Percentiles rank a stretch among this genome's conserved stretches.
Conservation (phyloP, 345 rosid species). For the Bretschneidera sinensis region DNA sequence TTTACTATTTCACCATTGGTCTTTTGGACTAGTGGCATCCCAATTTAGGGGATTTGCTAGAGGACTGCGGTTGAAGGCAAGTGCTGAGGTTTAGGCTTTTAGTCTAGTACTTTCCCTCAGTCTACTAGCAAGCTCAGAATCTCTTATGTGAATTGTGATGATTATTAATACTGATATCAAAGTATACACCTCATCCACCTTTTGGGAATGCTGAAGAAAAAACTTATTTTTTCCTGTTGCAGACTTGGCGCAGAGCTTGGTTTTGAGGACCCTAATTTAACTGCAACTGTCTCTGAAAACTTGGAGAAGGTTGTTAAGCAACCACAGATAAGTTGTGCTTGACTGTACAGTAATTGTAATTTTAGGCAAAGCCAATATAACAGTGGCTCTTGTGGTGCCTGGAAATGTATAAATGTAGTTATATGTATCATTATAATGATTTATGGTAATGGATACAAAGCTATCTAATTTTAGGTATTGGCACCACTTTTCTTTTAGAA, state of each 20-base stretch:
- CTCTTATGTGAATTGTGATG: too few species aligned
- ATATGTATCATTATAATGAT: slow-evolving; percentile 13
- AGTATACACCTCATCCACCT: background rate
- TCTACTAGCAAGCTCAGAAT: too few species aligned
- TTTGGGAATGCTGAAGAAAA: background rate
- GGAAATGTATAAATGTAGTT: slow-evolving; percentile 24
- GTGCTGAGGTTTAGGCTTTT: background rate
- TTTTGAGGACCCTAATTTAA: slow-evolving; percentile 81
- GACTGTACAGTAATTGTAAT: slow-evolving; percentile 39
- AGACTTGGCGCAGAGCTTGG: slow-evolving; percentile 77
- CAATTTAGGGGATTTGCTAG: background rate
- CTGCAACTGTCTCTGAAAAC: slow-evolving; percentile 67
- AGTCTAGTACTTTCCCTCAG: background rate
- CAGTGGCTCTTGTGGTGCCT: slow-evolving; percentile 3
- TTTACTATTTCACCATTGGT: background rate
- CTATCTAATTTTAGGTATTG: background rate
- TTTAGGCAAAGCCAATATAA: slow-evolving; percentile 10
- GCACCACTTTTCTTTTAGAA: background rate
- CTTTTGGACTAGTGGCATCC: background rate
- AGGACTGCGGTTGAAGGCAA: background rate
- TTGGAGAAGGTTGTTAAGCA: slow-evolving; percentile 61
- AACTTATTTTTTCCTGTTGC: slow-evolving; percentile 12
- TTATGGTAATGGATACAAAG: background rate
- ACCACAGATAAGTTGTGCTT: slow-evolving; percentile 57
- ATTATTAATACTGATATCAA: too few species aligned